Evolutionary conservation across 129 eudicot species (phyloP).

Genomic region (Lonicera japonica): DNA sequence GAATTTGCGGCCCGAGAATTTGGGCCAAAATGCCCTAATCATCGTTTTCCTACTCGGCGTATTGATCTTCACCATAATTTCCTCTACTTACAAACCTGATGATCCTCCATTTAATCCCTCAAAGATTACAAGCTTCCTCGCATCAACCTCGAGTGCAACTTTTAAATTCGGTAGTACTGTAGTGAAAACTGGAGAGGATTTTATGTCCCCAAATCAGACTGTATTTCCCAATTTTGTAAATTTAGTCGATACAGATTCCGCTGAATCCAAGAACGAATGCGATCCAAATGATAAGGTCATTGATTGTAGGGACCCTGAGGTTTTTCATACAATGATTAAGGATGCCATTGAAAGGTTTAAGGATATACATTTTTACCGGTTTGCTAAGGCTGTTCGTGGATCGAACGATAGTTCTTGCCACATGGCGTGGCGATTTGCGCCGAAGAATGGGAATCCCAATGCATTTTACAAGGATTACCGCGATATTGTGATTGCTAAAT

Average conservation of each 20-base stretch:
- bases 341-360: slow-evolving; percentile 69
- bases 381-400: slow-evolving; percentile 83
- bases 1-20: slow-evolving; percentile 67
- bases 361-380: slow-evolving; percentile 78
- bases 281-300: slow-evolving; percentile 51
- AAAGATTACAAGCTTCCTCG: slow-evolving; percentile 60
- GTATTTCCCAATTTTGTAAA: slow-evolving; percentile 45
- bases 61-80: slow-evolving; percentile 69
- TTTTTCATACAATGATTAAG: slow-evolving; percentile 78
- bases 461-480: slow-evolving; percentile 78
- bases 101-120: slow-evolving; percentile 76
- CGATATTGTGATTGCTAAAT: slow-evolving; percentile 51
- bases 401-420: slow-evolving; percentile 58
- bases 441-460: slow-evolving; percentile 72
- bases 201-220: slow-evolving; percentile 46
- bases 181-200: slow-evolving; percentile 88
- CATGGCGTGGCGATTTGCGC: slow-evolving; percentile 97
- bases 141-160: slow-evolving; percentile 74
- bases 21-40: slow-evolving; percentile 76
- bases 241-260: slow-evolving; percentile 25
- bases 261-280: slow-evolving; percentile 33
- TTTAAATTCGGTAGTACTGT: slow-evolving; percentile 55
- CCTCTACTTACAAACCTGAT: slow-evolving; percentile 84
- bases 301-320: slow-evolving; percentile 77
- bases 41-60: slow-evolving; percentile 64